These are phyloP conservation scores for Boletus subcaerulescens DNA, from an alignment of 768 basidiomycete genomes.

Conservation along the genomic window DNA sequence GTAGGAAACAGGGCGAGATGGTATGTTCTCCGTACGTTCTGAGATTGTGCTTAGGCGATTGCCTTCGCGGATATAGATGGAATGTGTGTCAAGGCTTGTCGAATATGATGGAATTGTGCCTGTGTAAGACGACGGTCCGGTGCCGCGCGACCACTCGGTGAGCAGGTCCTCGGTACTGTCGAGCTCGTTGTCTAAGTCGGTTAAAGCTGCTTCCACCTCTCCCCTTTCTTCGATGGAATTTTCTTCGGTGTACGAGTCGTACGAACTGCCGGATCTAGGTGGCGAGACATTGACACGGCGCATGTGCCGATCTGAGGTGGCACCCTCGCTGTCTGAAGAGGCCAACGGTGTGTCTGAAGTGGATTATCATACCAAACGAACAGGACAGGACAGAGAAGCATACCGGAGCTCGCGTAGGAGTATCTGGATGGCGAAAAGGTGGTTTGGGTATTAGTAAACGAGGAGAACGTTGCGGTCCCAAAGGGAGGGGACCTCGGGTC, in stretches of 20 bases:
- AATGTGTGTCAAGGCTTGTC: conserved; percentile 38
- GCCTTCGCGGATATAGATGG: conserved; percentile 41
- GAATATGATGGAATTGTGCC: conserved; percentile 33
- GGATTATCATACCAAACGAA: conserved; percentile 1
- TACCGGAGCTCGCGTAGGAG: conserved; percentile 57
- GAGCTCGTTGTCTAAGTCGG: conserved; percentile 63
- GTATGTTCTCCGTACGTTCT: conserved; percentile 68
- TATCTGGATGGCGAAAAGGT: conserved; percentile 59
- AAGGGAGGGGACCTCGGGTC: conserved; percentile 61
- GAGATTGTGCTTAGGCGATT: conserved; percentile 69
- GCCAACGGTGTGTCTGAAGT: conserved; percentile 42
- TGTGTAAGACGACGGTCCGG: conserved; percentile 31
- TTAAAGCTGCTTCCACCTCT: conserved; percentile 68
- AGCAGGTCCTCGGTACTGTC: conserved; percentile 64
- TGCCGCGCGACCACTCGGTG: conserved; percentile 59
- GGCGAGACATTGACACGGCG: conserved; percentile 58
- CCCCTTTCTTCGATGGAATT: conserved; percentile 43
- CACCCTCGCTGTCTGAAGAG: conserved; percentile 47
- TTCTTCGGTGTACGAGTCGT: conserved; percentile 60
- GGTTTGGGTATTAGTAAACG: conserved; percentile 49
- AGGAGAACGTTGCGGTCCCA: conserved; percentile 57
- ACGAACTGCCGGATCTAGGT: conserved; percentile 33
- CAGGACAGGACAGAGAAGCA: conserved; percentile 11
- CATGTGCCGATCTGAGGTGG: conserved; percentile 46
- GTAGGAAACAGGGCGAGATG: conserved; percentile 53